These are phyloP conservation scores for Baffinella frigidus DNA, from an alignment of 208 protist species.

Conservation along the genomic window DNA sequence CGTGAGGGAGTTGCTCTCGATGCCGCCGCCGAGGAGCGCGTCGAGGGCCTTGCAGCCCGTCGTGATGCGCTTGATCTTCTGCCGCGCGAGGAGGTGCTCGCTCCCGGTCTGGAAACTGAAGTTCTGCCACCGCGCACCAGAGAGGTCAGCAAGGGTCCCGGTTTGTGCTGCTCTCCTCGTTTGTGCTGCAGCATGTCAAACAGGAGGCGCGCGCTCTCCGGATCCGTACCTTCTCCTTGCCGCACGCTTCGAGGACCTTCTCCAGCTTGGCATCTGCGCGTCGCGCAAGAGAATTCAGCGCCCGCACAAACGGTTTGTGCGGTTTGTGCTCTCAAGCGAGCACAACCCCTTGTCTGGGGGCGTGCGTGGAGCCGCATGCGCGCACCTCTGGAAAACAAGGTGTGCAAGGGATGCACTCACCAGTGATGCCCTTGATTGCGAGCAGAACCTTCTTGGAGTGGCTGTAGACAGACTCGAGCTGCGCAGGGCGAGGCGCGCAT, in stretches of 20 bases:
- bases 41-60: slow-evolving; percentile 68
- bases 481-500: neutral
- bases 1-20: slow-evolving; percentile 70
- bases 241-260: slow-evolving; percentile 66
- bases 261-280: slow-evolving; percentile 76
- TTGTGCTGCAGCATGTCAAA: too few relatives aligned
- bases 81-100: neutral
- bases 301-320: too few relatives aligned
- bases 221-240: slow-evolving; percentile 38
- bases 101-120: neutral
- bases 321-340: too few relatives aligned
- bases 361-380: too few relatives aligned
- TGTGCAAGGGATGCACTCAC: too few relatives aligned
- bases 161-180: too few relatives aligned
- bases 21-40: slow-evolving; percentile 68
- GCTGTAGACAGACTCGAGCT: neutral
- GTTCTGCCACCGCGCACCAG: neutral
- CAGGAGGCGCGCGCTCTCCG: too few relatives aligned
- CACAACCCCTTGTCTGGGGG: too few relatives aligned
- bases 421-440: slow-evolving; percentile 70
- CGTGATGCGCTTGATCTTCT: slow-evolving; percentile 57
- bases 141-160: neutral
- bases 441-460: slow-evolving; percentile 66
- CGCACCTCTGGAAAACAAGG: too few relatives aligned
- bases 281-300: too few relatives aligned